phyloP scores from a whole-genome alignment of 139 green algal genomes.

The Axilococcus clingmanii region DNA sequence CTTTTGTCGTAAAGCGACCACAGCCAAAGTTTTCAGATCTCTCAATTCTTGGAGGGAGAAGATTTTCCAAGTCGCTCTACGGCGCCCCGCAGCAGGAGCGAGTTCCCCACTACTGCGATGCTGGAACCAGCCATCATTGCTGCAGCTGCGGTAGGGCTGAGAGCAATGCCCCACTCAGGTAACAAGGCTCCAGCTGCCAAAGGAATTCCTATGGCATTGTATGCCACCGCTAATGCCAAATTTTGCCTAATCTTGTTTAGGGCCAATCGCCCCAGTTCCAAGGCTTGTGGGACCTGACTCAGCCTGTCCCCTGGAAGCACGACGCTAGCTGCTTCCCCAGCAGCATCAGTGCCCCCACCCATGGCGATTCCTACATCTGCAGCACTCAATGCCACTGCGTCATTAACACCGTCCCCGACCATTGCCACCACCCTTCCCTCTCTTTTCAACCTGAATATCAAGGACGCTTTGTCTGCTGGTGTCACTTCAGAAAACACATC shows the following conservation, averaged over 20 bases:
- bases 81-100: constrained; percentile 55
- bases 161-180: constrained; percentile 58
- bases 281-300: constrained; percentile 60
- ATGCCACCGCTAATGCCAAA: constrained; percentile 83
- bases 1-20: no score
- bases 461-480: constrained; percentile 42
- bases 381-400: constrained; percentile 78
- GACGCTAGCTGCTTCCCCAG: constrained; percentile 70
- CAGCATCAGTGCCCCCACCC: constrained; percentile 53
- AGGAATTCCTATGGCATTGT: constrained; percentile 89
- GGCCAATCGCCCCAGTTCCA: constrained; percentile 63
- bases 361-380: constrained; percentile 77
- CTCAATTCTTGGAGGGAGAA: no score
- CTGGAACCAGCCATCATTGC: constrained; percentile 86
- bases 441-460: constrained; percentile 26
- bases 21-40: no score
- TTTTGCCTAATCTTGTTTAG: constrained; percentile 91
- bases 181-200: constrained; percentile 81
- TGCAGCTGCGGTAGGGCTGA: constrained; percentile 71
- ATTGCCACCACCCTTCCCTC: constrained; percentile 66
- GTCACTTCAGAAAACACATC: constrained; percentile 28
- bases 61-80: not conserved
- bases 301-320: constrained; percentile 89
- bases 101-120: constrained; percentile 85
- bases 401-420: constrained; percentile 96